Base-by-base conservation (phyloP, 768 basidiomycete genomes). In the Hygrocybe coccinea region DNA sequence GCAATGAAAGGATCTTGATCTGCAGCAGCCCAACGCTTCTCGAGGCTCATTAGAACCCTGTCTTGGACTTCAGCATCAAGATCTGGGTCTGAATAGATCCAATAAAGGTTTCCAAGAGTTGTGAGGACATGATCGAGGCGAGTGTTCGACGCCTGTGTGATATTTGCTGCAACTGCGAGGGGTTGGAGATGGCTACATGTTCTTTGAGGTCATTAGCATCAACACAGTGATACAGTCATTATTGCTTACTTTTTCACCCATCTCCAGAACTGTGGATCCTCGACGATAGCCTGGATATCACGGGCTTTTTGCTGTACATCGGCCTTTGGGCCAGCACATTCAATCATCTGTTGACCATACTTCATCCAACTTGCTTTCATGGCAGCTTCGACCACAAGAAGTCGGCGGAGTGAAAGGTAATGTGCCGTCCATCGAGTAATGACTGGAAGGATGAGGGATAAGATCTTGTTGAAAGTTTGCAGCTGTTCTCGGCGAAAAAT, bases 1-100 rank as follows among this genome's bases (percentile, higher is more conserved):
- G 64, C 61, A 52, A 72, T 65, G 45, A 68, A 70, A 5, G 65
- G 51, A 29, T 68, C 69, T 55, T 71, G 67, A 54, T 72, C 69
- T 35, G 58, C 36, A 33, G 65, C 62, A 22, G 49, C 24, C 71
- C 71, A 73, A 8, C 60, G 58, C 1, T 25, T 47, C 45, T 73
- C 67, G 9, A 69, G 54, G 47, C 58, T 61, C 8, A 35, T 35
- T 14, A 59, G 38, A 24, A 61, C 49, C 45, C 14, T 47, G 1
- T 60, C 46, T 1, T 67, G 59, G 39, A 72, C 64, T 5, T 64
- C 69, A 34, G 36, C 17, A 17, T 50, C 29, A 19, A 55, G 54
- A 19, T 36, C 34, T 5, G 36, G 37, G 39, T 66, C 64, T 0
- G 45, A 47, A 47, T 62, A 62, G 12, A 59, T 58, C 2, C 44